Evolutionary conservation across 163 green algal species (phyloP).

Genomic region (Volvox carteri): DNA sequence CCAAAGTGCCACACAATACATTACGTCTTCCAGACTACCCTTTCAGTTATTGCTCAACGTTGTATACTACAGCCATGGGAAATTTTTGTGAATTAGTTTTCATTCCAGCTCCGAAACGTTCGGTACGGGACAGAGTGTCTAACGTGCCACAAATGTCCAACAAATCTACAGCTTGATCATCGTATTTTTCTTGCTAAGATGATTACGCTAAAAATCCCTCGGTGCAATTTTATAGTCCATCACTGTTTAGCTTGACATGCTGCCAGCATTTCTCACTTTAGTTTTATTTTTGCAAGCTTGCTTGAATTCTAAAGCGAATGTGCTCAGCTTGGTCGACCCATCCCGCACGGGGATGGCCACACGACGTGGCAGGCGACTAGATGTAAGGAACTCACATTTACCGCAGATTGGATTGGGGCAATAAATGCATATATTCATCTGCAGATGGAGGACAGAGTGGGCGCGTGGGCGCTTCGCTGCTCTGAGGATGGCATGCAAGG

Average conservation of each 20-base stretch:
- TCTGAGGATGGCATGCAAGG: background rate
- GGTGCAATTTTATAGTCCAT: too few relatives aligned
- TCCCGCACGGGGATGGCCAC: slow-evolving; percentile 17
- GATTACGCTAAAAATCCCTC: too few relatives aligned
- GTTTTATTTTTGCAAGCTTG: background rate
- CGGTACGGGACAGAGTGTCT: background rate
- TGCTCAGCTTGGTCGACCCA: background rate
- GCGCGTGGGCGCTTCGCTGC: background rate
- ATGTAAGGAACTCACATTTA: background rate
- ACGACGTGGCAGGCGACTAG: slow-evolving; percentile 1
- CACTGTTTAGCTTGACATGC: too few relatives aligned
- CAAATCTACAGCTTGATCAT: too few relatives aligned
- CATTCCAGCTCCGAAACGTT: background rate
- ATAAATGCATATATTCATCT: background rate
- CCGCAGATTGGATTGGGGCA: too few relatives aligned
- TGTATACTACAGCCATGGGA: too few relatives aligned
- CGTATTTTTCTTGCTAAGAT: too few relatives aligned
- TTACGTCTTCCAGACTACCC: too few relatives aligned
- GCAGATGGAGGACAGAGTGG: slow-evolving; percentile 35
- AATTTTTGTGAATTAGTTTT: too few relatives aligned
- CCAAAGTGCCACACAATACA: too few relatives aligned
- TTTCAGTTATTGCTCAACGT: too few relatives aligned
- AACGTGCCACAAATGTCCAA: too few relatives aligned
- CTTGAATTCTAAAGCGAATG: background rate
- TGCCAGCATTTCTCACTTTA: background rate